These are phyloP conservation scores for Epichloe festucae DNA, from an alignment of 2,329 filamentous ascomycete species.

Conservation along the genomic window DNA sequence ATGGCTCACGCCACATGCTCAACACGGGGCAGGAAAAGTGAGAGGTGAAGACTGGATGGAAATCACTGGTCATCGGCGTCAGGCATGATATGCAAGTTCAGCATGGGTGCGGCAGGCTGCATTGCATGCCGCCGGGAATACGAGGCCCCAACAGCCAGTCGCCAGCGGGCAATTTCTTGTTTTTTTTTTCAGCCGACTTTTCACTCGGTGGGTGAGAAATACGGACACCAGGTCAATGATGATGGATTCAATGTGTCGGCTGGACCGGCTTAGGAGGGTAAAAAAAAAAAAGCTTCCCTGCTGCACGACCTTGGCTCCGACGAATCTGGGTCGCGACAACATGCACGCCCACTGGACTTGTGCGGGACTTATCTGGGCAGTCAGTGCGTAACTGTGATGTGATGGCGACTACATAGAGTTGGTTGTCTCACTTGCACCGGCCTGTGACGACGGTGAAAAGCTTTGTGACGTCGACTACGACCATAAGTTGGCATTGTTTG, in stretches of 20 bases:
- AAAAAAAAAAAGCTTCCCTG: too few species aligned
- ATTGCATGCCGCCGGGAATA: too few species aligned
- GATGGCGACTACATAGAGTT: neutral
- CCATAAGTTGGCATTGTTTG: neutral
- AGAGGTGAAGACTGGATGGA: neutral
- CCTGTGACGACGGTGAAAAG: neutral
- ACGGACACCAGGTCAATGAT: too few species aligned
- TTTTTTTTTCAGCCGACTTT: too few species aligned
- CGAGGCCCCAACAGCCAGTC: too few species aligned
- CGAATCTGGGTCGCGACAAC: too few species aligned
- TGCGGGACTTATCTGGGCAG: neutral
- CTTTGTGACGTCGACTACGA: neutral
- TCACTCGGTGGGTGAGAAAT: too few species aligned
- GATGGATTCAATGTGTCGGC: too few species aligned
- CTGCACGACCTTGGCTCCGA: too few species aligned
- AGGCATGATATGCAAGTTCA: slow-evolving; percentile 1
- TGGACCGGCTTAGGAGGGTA: too few species aligned
- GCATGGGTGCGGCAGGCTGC: neutral
- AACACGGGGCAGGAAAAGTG: neutral
- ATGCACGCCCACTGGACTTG: neutral
- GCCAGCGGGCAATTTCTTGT: too few species aligned
- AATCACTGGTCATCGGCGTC: slow-evolving; percentile 2
- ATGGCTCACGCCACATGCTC: neutral
- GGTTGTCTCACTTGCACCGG: neutral
- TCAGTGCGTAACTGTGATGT: neutral